Evolutionary conservation across 257 asterid species (phyloP), one percentile per base, ranked within the genome.

Genomic region (Solanum medicagineum): DNA sequence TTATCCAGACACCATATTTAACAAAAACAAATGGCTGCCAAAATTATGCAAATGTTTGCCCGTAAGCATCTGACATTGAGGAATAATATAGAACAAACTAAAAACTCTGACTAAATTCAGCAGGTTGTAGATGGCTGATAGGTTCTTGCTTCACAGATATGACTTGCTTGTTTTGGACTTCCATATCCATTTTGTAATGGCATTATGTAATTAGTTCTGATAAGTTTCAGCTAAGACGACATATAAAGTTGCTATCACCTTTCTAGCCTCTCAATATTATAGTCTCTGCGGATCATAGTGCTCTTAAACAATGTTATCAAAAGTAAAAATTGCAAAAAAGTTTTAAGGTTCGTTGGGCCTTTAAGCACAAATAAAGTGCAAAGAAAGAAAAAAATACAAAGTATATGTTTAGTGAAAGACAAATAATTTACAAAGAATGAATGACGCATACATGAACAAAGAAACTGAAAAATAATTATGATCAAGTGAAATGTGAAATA

Each of bases 111-210:
- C 40, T 79, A 81, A 45, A 90, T 96, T 90, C 92, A 93, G 75
- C 95, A 93, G 88, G 98, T 98, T 57, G 91, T 96, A 66, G 97
- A 93, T 8, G 94, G 97, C 92, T 96, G 99, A 98, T 94, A 91
- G 55, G 87, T 81, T 51, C 20, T 55, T 55, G 7, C 12, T 57
- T 57, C 65, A 57, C 65, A 20, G 11, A 57, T 57, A 56, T 57
- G 11, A 4, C 12, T 19, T 10, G 12, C 40, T 19, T 20, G 26
- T 57, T 57, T 19, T 24, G 12, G 11, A 57, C 65, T 7, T 57
- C 26, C 20, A 57, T 57, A 57, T 57, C 26, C 12, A 57, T 57
- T 19, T 12, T 17, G 15, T 57, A 57, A 57, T 17, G 63, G 63
- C 63, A 19, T 57, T 17, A 57, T 7, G 12, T 57, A 57, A 17